phyloP scores from a whole-genome alignment of 768 basidiomycete species.

The Pulveroboletus ravenelii region DNA sequence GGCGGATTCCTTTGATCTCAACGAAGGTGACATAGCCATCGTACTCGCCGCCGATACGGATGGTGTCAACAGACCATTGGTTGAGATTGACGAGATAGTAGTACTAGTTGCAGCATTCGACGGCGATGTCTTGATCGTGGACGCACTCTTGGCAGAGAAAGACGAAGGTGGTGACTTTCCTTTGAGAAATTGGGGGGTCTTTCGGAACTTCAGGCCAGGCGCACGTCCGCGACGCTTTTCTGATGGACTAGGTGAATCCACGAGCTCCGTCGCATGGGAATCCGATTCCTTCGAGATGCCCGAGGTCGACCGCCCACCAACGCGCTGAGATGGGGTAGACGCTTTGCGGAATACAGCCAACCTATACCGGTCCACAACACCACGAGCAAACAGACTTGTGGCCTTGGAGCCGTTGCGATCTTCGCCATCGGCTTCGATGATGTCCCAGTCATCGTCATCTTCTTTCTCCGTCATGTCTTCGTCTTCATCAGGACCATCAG shows the following conservation, averaged over 20 bases:
- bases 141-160: constrained; percentile 30
- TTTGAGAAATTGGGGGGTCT: constrained; percentile 68
- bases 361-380: constrained; percentile 83
- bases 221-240: constrained; percentile 64
- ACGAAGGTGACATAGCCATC: constrained; percentile 52
- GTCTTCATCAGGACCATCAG: constrained; percentile 47
- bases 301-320: constrained; percentile 47
- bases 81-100: constrained; percentile 36
- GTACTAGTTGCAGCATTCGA: constrained; percentile 40
- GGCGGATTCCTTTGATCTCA: constrained; percentile 79
- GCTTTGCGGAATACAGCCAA: constrained; percentile 82
- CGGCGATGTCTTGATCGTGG: constrained; percentile 34
- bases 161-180: constrained; percentile 58
- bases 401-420: constrained; percentile 79
- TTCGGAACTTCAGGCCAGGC: constrained; percentile 66
- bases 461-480: constrained; percentile 38
- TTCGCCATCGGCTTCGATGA: constrained; percentile 79
- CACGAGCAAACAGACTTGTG: constrained; percentile 82
- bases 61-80: constrained; percentile 54
- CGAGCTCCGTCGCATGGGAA: constrained; percentile 32
- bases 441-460: constrained; percentile 89
- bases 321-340: constrained; percentile 55
- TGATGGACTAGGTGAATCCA: constrained; percentile 43
- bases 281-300: constrained; percentile 56
- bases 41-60: constrained; percentile 53